Conservation (phyloP, 331 rosid species). For the Pyracantha coccinea region DNA sequence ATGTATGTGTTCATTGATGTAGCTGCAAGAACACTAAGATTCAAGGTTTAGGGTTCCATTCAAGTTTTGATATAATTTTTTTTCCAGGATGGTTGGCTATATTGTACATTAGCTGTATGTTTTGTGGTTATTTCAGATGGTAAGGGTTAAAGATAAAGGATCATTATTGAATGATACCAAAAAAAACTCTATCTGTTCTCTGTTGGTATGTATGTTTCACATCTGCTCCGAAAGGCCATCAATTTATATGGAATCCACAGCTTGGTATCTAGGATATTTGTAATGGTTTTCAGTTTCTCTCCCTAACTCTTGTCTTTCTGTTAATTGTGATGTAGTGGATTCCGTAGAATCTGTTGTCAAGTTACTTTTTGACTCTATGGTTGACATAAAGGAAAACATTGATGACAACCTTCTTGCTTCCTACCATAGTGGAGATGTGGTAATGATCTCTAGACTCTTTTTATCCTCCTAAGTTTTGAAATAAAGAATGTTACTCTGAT, state of each 20-base stretch:
- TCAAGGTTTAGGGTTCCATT: not conserved
- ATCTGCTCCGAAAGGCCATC: not conserved
- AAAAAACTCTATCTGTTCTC: not conserved
- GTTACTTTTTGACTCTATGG: slow-evolving; percentile 47
- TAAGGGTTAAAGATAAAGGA: not conserved
- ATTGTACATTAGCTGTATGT: too few species aligned
- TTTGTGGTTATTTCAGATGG: not conserved
- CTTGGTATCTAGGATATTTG: not conserved
- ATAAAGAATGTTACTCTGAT: not conserved
- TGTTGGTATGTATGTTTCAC: not conserved
- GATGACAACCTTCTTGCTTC: slow-evolving; percentile 54
- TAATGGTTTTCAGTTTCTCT: not conserved
- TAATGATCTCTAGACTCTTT: slow-evolving; percentile 10
- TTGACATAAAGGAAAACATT: slow-evolving; percentile 68
- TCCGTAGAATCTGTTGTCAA: slow-evolving; percentile 39
- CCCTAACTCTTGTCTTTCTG: not conserved
- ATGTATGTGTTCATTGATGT: not conserved
- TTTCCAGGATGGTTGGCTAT: too few species aligned
- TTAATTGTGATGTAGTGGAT: slow-evolving; percentile 24
- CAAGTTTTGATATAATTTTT: too few species aligned
- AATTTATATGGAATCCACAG: not conserved
- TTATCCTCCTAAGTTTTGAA: not conserved
- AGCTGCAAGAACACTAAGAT: not conserved
- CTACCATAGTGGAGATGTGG: slow-evolving; percentile 36
- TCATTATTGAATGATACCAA: not conserved